Evolutionary conservation across 2,329 filamentous ascomycete species (phyloP).

Genomic region (Phialemonium atrogriseum): DNA sequence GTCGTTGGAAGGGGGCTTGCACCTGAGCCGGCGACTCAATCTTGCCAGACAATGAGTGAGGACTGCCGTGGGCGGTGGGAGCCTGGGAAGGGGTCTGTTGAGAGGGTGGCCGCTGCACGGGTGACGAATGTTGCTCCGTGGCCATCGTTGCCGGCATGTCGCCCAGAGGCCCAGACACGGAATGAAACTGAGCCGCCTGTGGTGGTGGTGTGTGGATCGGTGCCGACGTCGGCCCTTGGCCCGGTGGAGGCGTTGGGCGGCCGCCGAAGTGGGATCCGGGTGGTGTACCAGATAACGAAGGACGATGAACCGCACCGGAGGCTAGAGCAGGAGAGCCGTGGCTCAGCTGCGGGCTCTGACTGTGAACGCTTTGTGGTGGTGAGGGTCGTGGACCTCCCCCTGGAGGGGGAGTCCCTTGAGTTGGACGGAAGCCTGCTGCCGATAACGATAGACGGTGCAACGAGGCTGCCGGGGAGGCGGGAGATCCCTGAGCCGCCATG

Average conservation of each 20-base stretch:
- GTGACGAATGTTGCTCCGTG: background rate
- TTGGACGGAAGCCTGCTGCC: background rate
- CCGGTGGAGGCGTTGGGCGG: slow-evolving; percentile 2
- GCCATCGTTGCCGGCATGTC: background rate
- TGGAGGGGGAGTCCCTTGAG: no score
- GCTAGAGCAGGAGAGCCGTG: no score
- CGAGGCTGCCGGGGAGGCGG: background rate
- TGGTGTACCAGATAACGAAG: background rate
- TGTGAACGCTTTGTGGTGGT: slow-evolving; percentile 2
- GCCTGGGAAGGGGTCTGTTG: background rate
- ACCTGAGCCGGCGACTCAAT: background rate
- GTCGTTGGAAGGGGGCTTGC: no score
- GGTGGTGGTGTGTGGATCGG: background rate
- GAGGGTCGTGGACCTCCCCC: no score
- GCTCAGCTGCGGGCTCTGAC: background rate
- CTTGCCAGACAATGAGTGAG: background rate
- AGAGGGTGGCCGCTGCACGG: background rate
- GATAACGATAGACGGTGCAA: background rate
- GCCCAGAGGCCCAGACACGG: background rate
- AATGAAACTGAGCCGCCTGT: background rate
- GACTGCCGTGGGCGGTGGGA: slow-evolving; percentile 3
- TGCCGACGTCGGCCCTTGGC: background rate
- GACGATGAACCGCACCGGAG: slow-evolving; percentile 1
- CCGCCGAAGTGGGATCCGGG: background rate
- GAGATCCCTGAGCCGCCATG: background rate